Evolutionary conservation across 2,329 filamentous ascomycete genomes (phyloP).

Genomic region (Colletotrichum coccodes): DNA sequence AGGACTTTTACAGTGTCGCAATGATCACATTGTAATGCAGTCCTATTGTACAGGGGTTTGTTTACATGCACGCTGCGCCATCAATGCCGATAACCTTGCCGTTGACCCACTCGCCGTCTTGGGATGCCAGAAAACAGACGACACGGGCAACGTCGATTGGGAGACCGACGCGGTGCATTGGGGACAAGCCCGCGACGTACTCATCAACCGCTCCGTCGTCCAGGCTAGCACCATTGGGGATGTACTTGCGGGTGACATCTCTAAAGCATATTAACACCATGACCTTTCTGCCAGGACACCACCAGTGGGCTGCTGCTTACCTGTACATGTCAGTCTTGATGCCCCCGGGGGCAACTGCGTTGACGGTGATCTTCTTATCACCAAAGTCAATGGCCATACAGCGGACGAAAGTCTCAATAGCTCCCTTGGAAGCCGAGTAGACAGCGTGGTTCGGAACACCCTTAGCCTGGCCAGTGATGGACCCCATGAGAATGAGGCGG

Average conservation of each 20-base stretch:
- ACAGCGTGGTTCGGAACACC: slow-evolving; percentile 76
- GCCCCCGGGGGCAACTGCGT: slow-evolving; percentile 72
- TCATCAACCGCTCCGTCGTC: slow-evolving; percentile 67
- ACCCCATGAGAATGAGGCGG: slow-evolving; percentile 77
- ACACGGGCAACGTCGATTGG: slow-evolving; percentile 74
- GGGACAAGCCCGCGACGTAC: slow-evolving; percentile 69
- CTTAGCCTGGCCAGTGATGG: slow-evolving; percentile 73
- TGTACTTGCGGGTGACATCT: slow-evolving; percentile 60
- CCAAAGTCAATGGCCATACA: slow-evolving; percentile 77
- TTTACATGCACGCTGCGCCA: slow-evolving; percentile 18
- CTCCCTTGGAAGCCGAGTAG: slow-evolving; percentile 79
- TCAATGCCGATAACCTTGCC: slow-evolving; percentile 51
- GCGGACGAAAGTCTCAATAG: slow-evolving; percentile 80
- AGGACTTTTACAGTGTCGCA: too few relatives aligned
- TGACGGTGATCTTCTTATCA: slow-evolving; percentile 73
- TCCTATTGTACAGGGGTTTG: too few relatives aligned
- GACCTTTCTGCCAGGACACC: too few relatives aligned
- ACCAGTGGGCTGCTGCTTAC: too few relatives aligned
- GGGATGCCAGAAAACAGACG: slow-evolving; percentile 61
- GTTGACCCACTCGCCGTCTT: slow-evolving; percentile 57
- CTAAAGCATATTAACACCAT: too few relatives aligned
- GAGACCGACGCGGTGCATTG: slow-evolving; percentile 71
- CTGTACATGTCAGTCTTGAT: slow-evolving; percentile 75
- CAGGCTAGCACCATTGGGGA: slow-evolving; percentile 65
- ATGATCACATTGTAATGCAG: too few relatives aligned